Base-by-base conservation (phyloP, 257 asterid species). In the Marsdenia floribunda region DNA sequence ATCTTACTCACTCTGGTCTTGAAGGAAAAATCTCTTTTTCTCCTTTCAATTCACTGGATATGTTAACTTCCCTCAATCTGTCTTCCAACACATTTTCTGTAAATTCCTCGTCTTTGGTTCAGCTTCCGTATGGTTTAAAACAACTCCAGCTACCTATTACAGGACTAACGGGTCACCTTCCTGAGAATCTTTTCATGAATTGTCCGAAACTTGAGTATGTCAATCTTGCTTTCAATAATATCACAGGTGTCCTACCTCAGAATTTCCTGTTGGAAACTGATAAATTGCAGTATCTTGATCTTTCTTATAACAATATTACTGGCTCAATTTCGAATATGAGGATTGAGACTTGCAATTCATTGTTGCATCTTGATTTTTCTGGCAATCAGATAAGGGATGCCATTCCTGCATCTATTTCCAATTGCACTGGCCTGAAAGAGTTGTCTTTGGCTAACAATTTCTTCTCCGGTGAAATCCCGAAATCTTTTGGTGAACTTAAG, bases 211-310 rank as follows among this genome's bases (percentile, higher is more conserved):
- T 94, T 33, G 92, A 83, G 10, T 85, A 80, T 76, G 88, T 89
- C n/a, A 89, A 84, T 68, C 89, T 94, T 22, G 96, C 88, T 53
- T 94, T 94, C 91, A 94, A 87, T 67, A 91, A 90, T 53, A 73
- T 94, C 14, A 88, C 95, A 0, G 97, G 97, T 33, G 52, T 73
- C 53, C 54, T 94, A 11, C 97, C 97, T 2, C 80, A 84, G 26
- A 85, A 82, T 37, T 83, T 90, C 16, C 75, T 94, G 75, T 53
- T 87, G 24, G 75, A 53, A 54, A 77, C 86, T 7, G 93, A 87
- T 58, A 90, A 85, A 66, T 71, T 94, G 72, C 85, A 83, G 77
- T 87, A 78, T 47, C 89, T 94, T 22, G 97, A 92, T 67, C 82
- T 94, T 38, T 90, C 96, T 15, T 94, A 90, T 78, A 94, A 94